Evolutionary conservation across 805 yeast species (phyloP).

Genomic region (Wickerhamiella nectarea): DNA sequence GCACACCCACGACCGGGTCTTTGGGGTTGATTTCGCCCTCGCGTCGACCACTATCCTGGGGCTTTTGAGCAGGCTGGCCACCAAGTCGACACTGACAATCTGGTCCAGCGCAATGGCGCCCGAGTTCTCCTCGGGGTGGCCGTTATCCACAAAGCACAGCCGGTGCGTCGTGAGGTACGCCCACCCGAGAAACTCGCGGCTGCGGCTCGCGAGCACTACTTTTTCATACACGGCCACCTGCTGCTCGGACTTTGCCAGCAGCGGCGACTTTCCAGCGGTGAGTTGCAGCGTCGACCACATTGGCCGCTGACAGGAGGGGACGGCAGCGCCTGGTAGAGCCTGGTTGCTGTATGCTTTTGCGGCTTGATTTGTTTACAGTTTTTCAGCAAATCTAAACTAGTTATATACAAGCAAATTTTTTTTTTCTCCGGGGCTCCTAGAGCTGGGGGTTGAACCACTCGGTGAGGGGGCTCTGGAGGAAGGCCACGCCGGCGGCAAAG

Average conservation of each 20-base stretch:
- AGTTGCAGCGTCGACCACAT: constrained; percentile 19
- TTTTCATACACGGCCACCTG: constrained; percentile 39
- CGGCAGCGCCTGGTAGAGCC: too few relatives aligned
- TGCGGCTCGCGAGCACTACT: too few relatives aligned
- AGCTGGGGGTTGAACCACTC: constrained; percentile 29
- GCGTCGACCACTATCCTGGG: constrained; percentile 36
- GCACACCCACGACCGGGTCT: constrained; percentile 53
- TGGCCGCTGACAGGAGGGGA: not conserved
- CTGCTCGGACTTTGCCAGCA: constrained; percentile 30
- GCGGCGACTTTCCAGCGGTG: constrained; percentile 25
- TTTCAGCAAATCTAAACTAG: not conserved
- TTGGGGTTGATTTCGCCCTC: constrained; percentile 5
- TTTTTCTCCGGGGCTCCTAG: too few relatives aligned
- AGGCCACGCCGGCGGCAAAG: constrained; percentile 27
- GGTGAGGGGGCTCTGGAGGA: constrained; percentile 28
- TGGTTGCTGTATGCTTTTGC: too few relatives aligned
- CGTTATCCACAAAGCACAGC: constrained; percentile 56
- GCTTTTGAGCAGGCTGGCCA: constrained; percentile 48
- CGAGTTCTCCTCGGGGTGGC: constrained; percentile 30
- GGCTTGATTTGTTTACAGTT: too few relatives aligned
- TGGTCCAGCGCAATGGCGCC: constrained; percentile 35
- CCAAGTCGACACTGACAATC: constrained; percentile 30
- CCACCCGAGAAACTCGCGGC: constrained; percentile 45
- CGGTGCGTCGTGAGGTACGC: constrained; percentile 63
- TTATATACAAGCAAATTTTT: constrained; percentile 3